Evolutionary conservation across 31 red algal species (phyloP).

Genomic region (Odonthalia washingtoniensis): DNA sequence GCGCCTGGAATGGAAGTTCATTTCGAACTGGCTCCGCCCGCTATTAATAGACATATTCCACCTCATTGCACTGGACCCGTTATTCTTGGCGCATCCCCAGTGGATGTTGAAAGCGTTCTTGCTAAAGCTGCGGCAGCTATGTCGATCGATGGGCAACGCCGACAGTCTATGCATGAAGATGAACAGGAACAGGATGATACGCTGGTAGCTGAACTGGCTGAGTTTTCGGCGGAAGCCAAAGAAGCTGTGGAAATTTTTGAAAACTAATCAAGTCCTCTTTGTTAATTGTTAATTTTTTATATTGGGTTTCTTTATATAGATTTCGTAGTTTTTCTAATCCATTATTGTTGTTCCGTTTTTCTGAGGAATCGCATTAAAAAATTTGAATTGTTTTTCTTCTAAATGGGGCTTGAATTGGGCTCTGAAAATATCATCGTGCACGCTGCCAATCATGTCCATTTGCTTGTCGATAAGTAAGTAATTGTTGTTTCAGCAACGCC

Average conservation of each 20-base stretch:
- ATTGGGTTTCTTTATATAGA: too few relatives aligned
- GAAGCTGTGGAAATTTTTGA: slow-evolving; percentile 72
- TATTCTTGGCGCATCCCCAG: slow-evolving; percentile 10
- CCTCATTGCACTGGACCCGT: background rate
- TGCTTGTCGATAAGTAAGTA: too few relatives aligned
- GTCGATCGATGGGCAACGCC: background rate
- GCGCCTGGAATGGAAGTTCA: slow-evolving; percentile 84
- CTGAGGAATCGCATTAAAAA: too few relatives aligned
- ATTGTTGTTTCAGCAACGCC: too few relatives aligned
- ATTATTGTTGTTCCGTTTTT: too few relatives aligned
- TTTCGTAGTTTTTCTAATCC: too few relatives aligned
- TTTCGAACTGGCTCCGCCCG: slow-evolving; percentile 62
- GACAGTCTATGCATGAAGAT: background rate
- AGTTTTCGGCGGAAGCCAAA: slow-evolving; percentile 64
- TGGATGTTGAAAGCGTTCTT: background rate
- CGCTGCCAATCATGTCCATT: too few relatives aligned
- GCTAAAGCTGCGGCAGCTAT: background rate
- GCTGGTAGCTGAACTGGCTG: slow-evolving; percentile 63
- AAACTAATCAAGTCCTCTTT: background rate
- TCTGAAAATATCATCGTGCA: too few relatives aligned
- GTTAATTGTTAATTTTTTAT: too few relatives aligned
- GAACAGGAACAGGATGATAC: slow-evolving; percentile 43
- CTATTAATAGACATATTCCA: background rate
- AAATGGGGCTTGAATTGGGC: too few relatives aligned
- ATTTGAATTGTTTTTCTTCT: too few relatives aligned